Percentiles rank a stretch among this genome's conserved stretches.
Evolutionary conservation across 192 early-diverging fungal genomes (phyloP).

Genomic region (Polychytrium aggregatum): DNA sequence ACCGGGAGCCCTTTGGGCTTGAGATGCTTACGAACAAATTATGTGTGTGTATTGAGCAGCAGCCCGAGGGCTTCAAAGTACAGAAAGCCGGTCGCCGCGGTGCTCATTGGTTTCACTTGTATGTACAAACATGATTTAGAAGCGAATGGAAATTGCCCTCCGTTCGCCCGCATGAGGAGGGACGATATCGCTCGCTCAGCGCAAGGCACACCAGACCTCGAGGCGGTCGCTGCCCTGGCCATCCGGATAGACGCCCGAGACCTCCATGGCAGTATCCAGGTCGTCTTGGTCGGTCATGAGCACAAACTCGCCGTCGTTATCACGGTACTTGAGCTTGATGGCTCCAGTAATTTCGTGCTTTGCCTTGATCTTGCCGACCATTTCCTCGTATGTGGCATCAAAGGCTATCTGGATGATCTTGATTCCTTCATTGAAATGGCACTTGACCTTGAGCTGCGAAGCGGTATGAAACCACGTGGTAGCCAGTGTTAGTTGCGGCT

Average conservation of each 20-base stretch:
- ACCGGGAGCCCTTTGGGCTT: too few relatives aligned
- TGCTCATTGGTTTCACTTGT: too few relatives aligned
- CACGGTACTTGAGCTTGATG: conserved; percentile 67
- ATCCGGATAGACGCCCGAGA: conserved; percentile 32
- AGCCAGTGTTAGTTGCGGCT: conserved; percentile 2
- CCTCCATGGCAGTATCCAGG: conserved; percentile 68
- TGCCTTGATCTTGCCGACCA: conserved; percentile 38
- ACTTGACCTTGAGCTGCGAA: conserved; percentile 44
- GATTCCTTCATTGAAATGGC: conserved; percentile 50
- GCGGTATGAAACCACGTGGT: conserved; percentile 4
- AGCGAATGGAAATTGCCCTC: too few relatives aligned
- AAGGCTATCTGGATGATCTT: conserved; percentile 46
- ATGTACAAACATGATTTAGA: too few relatives aligned
- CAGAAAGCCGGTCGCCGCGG: too few relatives aligned
- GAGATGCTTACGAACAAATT: too few relatives aligned
- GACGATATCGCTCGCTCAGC: too few relatives aligned
- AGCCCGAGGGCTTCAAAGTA: too few relatives aligned
- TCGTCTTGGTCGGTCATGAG: conserved; percentile 87
- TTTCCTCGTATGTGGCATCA: conserved; percentile 36
- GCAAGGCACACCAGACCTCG: conserved; percentile 18
- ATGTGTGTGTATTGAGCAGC: too few relatives aligned
- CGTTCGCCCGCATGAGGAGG: too few relatives aligned
- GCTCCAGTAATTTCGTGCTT: conserved; percentile 41
- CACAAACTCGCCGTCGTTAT: conserved; percentile 77
- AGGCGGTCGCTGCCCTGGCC: conserved; percentile 7